Base-by-base conservation (phyloP, 176 grass and related monocot species). In the Bonia amplexicaulis region DNA sequence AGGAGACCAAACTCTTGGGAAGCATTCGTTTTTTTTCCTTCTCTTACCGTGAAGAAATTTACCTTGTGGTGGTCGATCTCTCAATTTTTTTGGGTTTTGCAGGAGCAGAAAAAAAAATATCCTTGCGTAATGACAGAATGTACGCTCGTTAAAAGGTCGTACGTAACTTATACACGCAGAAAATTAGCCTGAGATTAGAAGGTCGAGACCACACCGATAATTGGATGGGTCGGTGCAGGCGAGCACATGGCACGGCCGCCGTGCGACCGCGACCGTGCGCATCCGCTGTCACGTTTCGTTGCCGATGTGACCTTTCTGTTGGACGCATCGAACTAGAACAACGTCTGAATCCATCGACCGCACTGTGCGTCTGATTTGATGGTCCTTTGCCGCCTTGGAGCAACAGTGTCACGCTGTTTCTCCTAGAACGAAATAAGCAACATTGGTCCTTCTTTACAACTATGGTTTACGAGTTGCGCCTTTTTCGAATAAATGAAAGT, bases 401-500 rank as follows among this genome's bases (percentile, higher is more conserved):
- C n/a, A 82, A 12, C 12, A 67, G 2, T 12, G 12, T 33, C n/a
- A 26, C 9, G 10, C 6, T 6, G 46, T 48, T 48, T 48, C 20
- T 8, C 7, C 2, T 0, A 3, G 52, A 20, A 55, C 6, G 17
- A 3, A 55, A 55, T 7, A 20, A 19, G 17, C 8, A 55, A 20
- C 52, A 20, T 20, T 35, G 33, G 33, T 2, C 33, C 0, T 37
- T 37, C 0, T 37, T 37, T 5, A 5, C 35, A 5, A 5, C 35
- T 37, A 37, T 37, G 0, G 4, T 0, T 37, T 5, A 33, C 5
- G 5, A 0, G 35, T 37, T 37, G 0, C 0, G 4, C 0, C 0
- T 37, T 37, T 33, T 5, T 37, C 4, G 0, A 37, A 37, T 0
- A 37, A 37, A 37, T 37, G 2, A 37, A 37, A 0, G 4, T 37